Percentiles rank a stretch among this genome's conserved stretches.
Conservation (phyloP, 148 eudicot genomes). For the Nepenthes gracilis region DNA sequence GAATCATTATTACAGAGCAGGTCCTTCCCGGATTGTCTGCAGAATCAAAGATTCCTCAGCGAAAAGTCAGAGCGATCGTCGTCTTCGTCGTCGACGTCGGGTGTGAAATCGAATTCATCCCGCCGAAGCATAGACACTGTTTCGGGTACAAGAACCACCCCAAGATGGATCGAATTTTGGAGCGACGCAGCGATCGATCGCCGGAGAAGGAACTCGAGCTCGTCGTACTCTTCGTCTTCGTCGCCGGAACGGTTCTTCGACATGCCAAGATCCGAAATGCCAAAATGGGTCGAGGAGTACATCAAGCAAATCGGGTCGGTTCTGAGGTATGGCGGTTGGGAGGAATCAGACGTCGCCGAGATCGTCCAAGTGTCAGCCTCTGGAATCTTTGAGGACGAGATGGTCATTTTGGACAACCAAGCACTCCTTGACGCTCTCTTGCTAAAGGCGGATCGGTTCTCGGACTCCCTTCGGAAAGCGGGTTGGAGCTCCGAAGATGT, state of each 20-base stretch:
- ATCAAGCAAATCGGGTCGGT: conserved; percentile 66
- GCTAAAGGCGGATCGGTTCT: conserved; percentile 65
- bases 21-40: conserved; percentile 7
- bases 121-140: conserved; percentile 37
- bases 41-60: conserved; percentile 29
- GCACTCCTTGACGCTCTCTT: conserved; percentile 67
- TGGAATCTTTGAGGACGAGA: conserved; percentile 70
- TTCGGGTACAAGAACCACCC: conserved; percentile 20
- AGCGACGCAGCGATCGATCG: conserved; percentile 51
- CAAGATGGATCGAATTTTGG: conserved; percentile 76
- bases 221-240: conserved; percentile 29
- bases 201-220: conserved; percentile 44
- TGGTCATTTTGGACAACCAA: conserved; percentile 69
- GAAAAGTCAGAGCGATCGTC: conserved; percentile 19
- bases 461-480: conserved; percentile 59
- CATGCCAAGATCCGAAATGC: conserved; percentile 36
- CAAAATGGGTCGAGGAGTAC: conserved; percentile 66
- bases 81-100: conserved; percentile 10
- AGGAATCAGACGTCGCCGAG: conserved; percentile 66
- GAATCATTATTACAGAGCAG: conserved; percentile 20
- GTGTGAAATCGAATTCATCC: conserved; percentile 2
- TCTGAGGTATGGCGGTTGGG: conserved; percentile 76
- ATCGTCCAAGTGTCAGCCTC: conserved; percentile 71
- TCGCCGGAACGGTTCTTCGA: conserved; percentile 66
- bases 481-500: conserved; percentile 99